A percentile compares a stretch with the other conserved stretches of the same genome.
Conservation (phyloP, 257 asterid species). For the Petunia axillaris region DNA sequence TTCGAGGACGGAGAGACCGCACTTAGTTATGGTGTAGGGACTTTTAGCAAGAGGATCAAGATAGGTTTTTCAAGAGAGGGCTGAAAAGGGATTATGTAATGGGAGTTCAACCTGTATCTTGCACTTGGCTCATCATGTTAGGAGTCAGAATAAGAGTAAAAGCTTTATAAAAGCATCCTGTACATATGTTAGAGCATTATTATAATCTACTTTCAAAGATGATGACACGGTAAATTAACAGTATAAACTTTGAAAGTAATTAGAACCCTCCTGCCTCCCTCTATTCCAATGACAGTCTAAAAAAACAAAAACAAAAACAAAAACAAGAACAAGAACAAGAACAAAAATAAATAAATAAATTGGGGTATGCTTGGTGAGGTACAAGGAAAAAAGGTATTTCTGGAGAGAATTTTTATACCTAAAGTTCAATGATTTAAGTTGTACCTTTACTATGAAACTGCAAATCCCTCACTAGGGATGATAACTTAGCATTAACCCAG, state of each 20-base stretch:
- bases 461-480: not conserved
- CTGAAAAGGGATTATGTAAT: not conserved
- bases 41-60: not conserved
- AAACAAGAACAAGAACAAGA: not conserved
- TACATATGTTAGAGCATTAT: not conserved
- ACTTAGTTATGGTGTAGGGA: not conserved
- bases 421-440: not conserved
- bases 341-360: not conserved
- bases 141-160: not conserved
- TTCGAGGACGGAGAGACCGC: not conserved
- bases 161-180: conserved; percentile 5
- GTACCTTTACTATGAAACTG: not conserved
- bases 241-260: not conserved
- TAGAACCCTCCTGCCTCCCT: too few species aligned
- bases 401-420: conserved; percentile 1
- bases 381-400: not conserved
- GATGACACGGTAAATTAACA: not conserved
- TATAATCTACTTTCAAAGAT: conserved; percentile 6
- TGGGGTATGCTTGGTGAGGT: not conserved
- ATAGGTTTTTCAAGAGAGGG: not conserved
- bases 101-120: not conserved
- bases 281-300: too few species aligned
- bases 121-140: conserved; percentile 4
- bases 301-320: too few species aligned
- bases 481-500: not conserved